phyloP scores from a whole-genome alignment of 495 filamentous ascomycete genomes.

The Cladorrhinum samala region DNA sequence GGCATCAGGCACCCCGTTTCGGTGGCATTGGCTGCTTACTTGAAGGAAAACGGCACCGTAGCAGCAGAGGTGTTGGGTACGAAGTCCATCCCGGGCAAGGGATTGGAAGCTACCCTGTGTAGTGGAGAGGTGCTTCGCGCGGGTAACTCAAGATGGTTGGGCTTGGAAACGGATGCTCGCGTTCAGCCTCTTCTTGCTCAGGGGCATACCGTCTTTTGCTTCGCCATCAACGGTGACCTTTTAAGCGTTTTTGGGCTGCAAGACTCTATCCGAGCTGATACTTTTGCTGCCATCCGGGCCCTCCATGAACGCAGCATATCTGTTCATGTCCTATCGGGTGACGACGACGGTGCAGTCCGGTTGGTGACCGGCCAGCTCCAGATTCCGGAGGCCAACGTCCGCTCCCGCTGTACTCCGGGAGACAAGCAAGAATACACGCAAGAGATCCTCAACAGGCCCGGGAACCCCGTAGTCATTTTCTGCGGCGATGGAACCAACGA shows the following conservation, averaged over 20 bases:
- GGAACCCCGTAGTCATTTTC: conserved; percentile 51
- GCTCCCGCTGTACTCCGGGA: conserved; percentile 48
- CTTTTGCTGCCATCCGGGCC: conserved; percentile 38
- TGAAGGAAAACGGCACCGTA: conserved; percentile 30
- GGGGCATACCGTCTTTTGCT: conserved; percentile 57
- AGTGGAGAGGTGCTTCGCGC: conserved; percentile 35
- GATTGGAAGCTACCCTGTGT: conserved; percentile 28
- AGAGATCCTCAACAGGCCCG: conserved; percentile 19
- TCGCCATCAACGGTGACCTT: conserved; percentile 47
- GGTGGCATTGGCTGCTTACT: conserved; percentile 46
- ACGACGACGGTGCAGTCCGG: conserved; percentile 55
- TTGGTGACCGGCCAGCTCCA: conserved; percentile 46
- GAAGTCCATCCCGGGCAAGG: conserved; percentile 45
- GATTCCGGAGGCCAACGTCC: conserved; percentile 44
- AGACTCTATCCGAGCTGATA: conserved; percentile 55
- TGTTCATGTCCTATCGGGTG: conserved; percentile 64
- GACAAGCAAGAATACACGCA: conserved; percentile 62
- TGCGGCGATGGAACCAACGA: conserved; percentile 80
- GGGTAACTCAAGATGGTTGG: conserved; percentile 62
- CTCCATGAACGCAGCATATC: conserved; percentile 52
- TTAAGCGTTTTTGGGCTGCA: conserved; percentile 54
- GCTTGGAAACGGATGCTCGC: conserved; percentile 26
- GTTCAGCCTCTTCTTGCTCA: conserved; percentile 40
- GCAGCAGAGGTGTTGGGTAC: conserved; percentile 33
- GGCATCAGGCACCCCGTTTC: conserved; percentile 67